phyloP scores from a whole-genome alignment of 768 basidiomycete species.

The Boletus reticuloceps region DNA sequence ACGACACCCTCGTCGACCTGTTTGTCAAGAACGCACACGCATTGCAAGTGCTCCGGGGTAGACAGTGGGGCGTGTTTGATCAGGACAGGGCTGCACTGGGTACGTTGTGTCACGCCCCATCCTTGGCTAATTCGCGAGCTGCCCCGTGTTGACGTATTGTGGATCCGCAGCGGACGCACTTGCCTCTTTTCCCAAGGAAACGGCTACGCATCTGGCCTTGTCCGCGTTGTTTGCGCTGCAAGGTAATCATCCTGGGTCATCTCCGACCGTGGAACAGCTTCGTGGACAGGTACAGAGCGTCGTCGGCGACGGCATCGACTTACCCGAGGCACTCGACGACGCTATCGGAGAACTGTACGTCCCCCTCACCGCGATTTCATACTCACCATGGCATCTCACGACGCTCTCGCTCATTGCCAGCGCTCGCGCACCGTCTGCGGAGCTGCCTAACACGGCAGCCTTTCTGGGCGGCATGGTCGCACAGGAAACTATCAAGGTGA shows the following conservation, averaged over 20 bases:
- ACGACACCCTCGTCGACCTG: constrained; percentile 55
- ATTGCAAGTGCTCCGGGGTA: constrained; percentile 62
- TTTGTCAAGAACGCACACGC: constrained; percentile 84
- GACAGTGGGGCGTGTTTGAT: constrained; percentile 59
- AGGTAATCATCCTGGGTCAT: constrained; percentile 26
- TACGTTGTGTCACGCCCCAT: constrained; percentile 22
- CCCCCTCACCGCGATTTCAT: background rate
- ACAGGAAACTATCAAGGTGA: constrained; percentile 96
- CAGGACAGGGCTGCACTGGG: constrained; percentile 47
- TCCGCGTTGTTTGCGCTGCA: constrained; percentile 49
- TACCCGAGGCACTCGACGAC: constrained; percentile 56
- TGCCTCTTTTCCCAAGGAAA: constrained; percentile 47
- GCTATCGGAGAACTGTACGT: constrained; percentile 79
- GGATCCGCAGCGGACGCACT: constrained; percentile 40
- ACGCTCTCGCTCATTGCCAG: constrained; percentile 34
- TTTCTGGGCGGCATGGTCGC: constrained; percentile 92
- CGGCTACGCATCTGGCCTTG: constrained; percentile 71
- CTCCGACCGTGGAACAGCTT: constrained; percentile 51
- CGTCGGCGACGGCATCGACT: constrained; percentile 46
- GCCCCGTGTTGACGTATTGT: background rate
- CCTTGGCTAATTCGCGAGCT: background rate
- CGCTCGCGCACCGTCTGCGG: constrained; percentile 74
- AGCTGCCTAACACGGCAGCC: constrained; percentile 91
- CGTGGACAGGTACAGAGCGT: constrained; percentile 48
- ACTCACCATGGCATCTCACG: background rate